Base-by-base conservation (phyloP, 164 flowering plant genomes). In the Sedum album region DNA sequence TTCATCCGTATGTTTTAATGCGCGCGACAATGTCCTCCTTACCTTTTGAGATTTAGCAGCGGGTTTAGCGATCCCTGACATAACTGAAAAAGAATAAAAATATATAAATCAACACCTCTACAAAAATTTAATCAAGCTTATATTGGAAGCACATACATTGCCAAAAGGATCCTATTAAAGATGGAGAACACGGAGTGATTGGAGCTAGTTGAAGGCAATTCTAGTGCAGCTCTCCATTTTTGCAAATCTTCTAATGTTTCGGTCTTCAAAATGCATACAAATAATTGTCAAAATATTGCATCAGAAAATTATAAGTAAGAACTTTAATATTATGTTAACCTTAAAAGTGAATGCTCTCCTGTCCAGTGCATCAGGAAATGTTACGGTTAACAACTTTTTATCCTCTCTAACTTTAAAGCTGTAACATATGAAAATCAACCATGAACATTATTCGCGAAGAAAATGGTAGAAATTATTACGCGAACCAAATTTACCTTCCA, bases 291-390 rank as follows among this genome's bases (percentile, higher is more conserved):
- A 51, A 51, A 51, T 11, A 51, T 21, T 51, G 11, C 26, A 51
- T n/a, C n/a, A 51, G 8, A 51, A 5, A 0, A 6, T n/a, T 51
- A 25, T 51, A 21, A 1, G 8, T 5, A 5, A 1, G 57, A 25
- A 51, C 2, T 21, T 21, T 25, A 0, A 6, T 6, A 23, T 1
- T 51, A 51, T 21, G 4, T 51, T 18, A 25, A 51, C 57, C 57
- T 51, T 51, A 51, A 51, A 26, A 51, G 57, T 51, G 57, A 94
- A 94, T 5, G 96, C 96, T n/a, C 99, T 80, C 31, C 99, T 97
- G 82, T 94, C 96, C 77, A 96, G 99, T 60, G 97, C 97, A 83
- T 91, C 99, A 70, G 99, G 99, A 79, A 91, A 94, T 71, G 91
- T 76, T 23, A 94, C 96, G 68, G 99, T 94, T 62, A 94, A 71